These are phyloP conservation scores for Pleurotus tuber-regium DNA, from an alignment of 768 basidiomycete genomes.

Conservation along the genomic window DNA sequence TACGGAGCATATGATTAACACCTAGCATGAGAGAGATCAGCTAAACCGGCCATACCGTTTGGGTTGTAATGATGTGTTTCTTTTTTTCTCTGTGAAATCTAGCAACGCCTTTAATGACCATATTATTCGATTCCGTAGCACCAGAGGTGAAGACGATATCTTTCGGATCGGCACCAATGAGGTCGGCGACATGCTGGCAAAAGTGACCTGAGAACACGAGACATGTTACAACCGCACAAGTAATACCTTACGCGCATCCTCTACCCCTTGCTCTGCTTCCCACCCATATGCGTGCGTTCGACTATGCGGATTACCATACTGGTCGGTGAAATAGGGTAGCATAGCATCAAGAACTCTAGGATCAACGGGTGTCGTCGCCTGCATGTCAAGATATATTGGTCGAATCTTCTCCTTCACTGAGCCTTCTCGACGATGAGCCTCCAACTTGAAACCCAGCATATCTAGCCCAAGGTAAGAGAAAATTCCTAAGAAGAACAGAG, in stretches of 20 bases:
- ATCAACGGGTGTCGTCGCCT: constrained; percentile 97
- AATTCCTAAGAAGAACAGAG: background rate
- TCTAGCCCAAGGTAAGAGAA: constrained; percentile 44
- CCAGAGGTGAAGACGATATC: constrained; percentile 98
- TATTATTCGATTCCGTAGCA: constrained; percentile 97
- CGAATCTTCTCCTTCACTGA: constrained; percentile 60
- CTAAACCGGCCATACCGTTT: constrained; percentile 61
- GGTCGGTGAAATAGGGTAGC: constrained; percentile 93
- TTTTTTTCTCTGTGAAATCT: constrained; percentile 94
- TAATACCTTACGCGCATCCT: constrained; percentile 80
- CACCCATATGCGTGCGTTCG: constrained; percentile 99
- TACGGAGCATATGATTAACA: constrained; percentile 25
- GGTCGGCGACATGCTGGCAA: constrained; percentile 77
- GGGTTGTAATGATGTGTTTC: constrained; percentile 90
- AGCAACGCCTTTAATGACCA: constrained; percentile 95
- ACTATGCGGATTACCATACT: constrained; percentile 97
- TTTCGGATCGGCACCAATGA: constrained; percentile 93
- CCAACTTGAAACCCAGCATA: constrained; percentile 87
- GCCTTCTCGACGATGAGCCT: constrained; percentile 57
- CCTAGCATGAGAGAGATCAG: background rate
- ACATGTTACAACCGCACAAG: background rate
- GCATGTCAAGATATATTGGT: constrained; percentile 98
- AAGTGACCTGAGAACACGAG: constrained; percentile 1
- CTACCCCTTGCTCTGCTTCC: constrained; percentile 96
- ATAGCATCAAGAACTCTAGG: constrained; percentile 96